Base-by-base conservation (phyloP, 495 filamentous ascomycete genomes). In the Aspergillus mulundensis region DNA sequence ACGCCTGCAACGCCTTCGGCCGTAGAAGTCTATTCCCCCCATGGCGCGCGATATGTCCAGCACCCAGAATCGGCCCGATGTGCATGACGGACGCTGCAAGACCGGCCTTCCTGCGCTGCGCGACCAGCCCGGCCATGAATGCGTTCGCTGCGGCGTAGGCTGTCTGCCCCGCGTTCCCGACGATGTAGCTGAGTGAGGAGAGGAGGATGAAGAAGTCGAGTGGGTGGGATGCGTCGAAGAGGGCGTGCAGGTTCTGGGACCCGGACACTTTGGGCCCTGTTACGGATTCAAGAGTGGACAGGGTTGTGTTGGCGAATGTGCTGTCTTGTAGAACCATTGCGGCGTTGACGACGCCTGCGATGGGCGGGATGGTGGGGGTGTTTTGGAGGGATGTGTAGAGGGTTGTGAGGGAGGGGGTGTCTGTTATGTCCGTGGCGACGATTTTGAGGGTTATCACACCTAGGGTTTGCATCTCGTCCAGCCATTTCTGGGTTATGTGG, bases 141-240 rank as follows among this genome's bases (percentile, higher is more conserved):
- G 68, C 70, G 65, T 83, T 86, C 5, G 80, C 82, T 5, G 84
- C 81, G 16, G 74, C 71, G 62, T 88, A 88, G 12, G 78, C 81
- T 1, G 77, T 70, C 64, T 88, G 85, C 0, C 81, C 81, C 41
- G 65, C 59, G 1, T 77, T 82, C 0, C 85, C 84, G 18, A 82
- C 68, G 7, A 76, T 68, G 24, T 69, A 70, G 7, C 78, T 69
- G 2, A 77, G 66, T 0, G 83, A 87, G 0, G 80, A 83, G 50
- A 85, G 72, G 34, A 79, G 66, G 21, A 86, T 70, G 67, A 87
- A 81, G 67, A 81, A 82, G 56, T 79, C 77, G 7, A 75, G 20
- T 53, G 57, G 43, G 3, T 43, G 3, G 4, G 25, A 3, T 8
- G 25, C 25, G 25, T 28, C 25, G 49, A 50, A 62, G 42, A 45